Percentiles rank a stretch among this genome's conserved stretches.
phyloP scores from a whole-genome alignment of 2,329 filamentous ascomycete genomes.

The Byssochlamys sp. region DNA sequence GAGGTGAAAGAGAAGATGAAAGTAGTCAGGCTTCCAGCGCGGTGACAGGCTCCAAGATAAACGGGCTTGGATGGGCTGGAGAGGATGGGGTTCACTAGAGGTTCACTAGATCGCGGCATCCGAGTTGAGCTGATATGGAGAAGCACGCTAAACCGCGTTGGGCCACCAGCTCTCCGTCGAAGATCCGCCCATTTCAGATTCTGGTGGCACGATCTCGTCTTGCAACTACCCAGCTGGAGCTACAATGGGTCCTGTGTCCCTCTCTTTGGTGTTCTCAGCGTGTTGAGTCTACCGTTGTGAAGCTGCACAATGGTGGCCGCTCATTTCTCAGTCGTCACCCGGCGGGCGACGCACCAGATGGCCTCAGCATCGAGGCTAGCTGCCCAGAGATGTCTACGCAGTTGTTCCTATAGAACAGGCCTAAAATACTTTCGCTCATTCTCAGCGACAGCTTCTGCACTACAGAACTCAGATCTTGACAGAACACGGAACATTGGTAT shows the following conservation, averaged over 20 bases:
- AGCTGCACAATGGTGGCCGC: constrained; percentile 19
- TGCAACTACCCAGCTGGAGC: neutral
- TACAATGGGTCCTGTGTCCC: neutral
- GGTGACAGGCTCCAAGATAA: neutral
- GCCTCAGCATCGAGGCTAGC: constrained; percentile 2
- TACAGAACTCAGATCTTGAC: constrained; percentile 34
- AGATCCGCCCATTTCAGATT: neutral
- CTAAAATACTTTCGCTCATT: constrained; percentile 12
- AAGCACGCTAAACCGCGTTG: neutral
- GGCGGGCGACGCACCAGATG: constrained; percentile 13
- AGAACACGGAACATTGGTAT: constrained; percentile 91
- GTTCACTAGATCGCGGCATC: neutral
- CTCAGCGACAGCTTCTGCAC: constrained; percentile 16
- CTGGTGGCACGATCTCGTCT: neutral
- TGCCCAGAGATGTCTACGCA: constrained; percentile 1
- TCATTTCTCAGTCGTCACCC: constrained; percentile 21
- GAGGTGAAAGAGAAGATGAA: neutral
- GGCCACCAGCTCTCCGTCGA: neutral
- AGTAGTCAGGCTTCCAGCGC: neutral
- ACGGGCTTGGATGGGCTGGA: neutral
- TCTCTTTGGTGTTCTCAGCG: neutral
- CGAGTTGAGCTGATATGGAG: neutral
- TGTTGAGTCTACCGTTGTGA: constrained; percentile 3
- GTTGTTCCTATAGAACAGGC: neutral
- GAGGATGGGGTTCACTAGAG: neutral